Evolutionary conservation across 192 early-diverging fungal genomes (phyloP).

Genomic region (Coemansia aciculifera): DNA sequence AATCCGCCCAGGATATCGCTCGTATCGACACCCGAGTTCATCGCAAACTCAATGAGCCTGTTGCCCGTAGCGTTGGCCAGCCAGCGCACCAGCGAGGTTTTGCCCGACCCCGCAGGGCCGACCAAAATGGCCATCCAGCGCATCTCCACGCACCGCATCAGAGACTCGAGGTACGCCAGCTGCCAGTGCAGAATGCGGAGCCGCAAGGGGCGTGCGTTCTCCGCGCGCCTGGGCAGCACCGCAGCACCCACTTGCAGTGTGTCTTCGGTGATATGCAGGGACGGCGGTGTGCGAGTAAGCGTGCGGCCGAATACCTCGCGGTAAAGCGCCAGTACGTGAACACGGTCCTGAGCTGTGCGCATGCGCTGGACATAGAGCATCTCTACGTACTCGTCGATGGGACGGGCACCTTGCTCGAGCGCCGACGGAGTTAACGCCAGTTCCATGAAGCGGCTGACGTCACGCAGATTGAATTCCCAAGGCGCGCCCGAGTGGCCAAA

Average conservation of each 20-base stretch:
- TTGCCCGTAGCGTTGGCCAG: conserved; percentile 82
- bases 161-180: conserved; percentile 68
- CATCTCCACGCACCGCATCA: conserved; percentile 87
- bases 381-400: conserved; percentile 64
- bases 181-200: conserved; percentile 68
- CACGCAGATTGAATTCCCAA: conserved; percentile 99
- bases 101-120: conserved; percentile 82
- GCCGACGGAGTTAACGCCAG: conserved; percentile 52
- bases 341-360: conserved; percentile 77
- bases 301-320: conserved; percentile 57
- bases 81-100: conserved; percentile 82
- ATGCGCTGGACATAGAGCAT: conserved; percentile 89
- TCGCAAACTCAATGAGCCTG: conserved; percentile 85
- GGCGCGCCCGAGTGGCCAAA: conserved; percentile 82
- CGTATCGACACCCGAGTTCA: conserved; percentile 93
- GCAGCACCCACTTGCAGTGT: conserved; percentile 66
- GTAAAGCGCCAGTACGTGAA: conserved; percentile 58
- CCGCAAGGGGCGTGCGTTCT: conserved; percentile 28
- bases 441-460: conserved; percentile 93
- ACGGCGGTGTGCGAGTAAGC: conserved; percentile 12
- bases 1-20: conserved; percentile 96
- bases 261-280: conserved; percentile 55
- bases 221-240: conserved; percentile 53
- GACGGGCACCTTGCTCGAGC: conserved; percentile 20
- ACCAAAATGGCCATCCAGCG: conserved; percentile 90